Evolutionary conservation across 306 rosid species (phyloP), one percentile per base, ranked within the genome.

Genomic region (Cajanus cajan): DNA sequence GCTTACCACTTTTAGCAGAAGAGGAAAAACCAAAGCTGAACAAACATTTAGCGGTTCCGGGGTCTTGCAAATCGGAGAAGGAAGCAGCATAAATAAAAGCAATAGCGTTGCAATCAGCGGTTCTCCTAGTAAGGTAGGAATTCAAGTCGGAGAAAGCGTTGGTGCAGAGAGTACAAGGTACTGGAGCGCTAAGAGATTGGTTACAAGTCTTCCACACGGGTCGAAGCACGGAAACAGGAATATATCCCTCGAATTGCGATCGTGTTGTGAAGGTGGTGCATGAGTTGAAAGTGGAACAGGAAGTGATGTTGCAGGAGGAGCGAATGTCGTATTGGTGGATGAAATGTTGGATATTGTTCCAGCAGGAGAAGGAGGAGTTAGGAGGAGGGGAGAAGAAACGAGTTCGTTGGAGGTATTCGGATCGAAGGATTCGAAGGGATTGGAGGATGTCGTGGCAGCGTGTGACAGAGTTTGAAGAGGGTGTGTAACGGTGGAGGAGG

Each of bases 1-100:
- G 67, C 50, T 71, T 81, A 71, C 82, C 78, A 8, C 64, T 48
- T 4, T 89, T 64, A 4, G 22, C 7, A 7, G 65, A 2, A 7
- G 85, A 33, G 8, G 66, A 5, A 19, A 74, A 67, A 2, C 33
- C 28, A 6, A 85, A 59, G 25, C 5, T 3, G 80, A 90, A 92
- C 55, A 92, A 14, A 82, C 97, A 92, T 57, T 61, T 4, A 5
- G 87, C 90, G 8, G 90, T 86, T 1, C 90, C 92, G 8, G 0
- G 4, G 31, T 88, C 90, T 18, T 39, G 58, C 1, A 19, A 57
- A 41, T 84, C 82, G 0, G 82, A 81, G 12, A 83, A 79, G 16
- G 92, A 94, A 11, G 91, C 97, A 2, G 92, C 87, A 41, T 89
- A 92, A 28, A 92, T 88, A 1, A 15, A 58, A 7, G 91, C 76